Base-by-base conservation (phyloP, 257 asterid genomes). In the Rauvolfia tetraphylla region DNA sequence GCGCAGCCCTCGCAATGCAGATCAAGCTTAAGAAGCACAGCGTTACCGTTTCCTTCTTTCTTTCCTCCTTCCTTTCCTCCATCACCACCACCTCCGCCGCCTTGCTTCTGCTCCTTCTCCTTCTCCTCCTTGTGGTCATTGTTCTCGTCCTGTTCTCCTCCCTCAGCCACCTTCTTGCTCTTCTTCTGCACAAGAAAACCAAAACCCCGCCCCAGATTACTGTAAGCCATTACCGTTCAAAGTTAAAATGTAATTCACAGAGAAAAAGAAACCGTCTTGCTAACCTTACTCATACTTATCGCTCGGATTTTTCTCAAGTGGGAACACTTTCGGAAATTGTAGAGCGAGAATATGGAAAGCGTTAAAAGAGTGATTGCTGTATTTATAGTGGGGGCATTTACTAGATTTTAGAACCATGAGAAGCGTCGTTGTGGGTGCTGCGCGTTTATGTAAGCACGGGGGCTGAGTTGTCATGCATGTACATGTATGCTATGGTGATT, bases 1-100 rank as follows among this genome's bases (percentile, higher is more conserved):
- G 89, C 91, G 76, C 98, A 93, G 73, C 97, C 98, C 0, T 89
- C 90, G 29, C 98, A 93, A 72, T 93, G 97, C 79, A 93, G 80
- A 44, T 93, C 97, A 7, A 87, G 72, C 58, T 89, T 93, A 75
- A 92, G 72, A 48, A 93, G 89, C 14, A 90, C 90, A 53, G 86
- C 86, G 39, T 34, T 44, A 27, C 56, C 78, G 3, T 38, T 36
- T 38, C 49, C 71, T 36, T 38, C 71, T 18, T 66, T 66, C 63
- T 66, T 39, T 33, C 66, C 66, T 49, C 71, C 54, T 62, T 63
- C 23, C 1, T 31, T 25, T 7, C 71, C 77, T 1, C 53, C 65
- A 7, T 76, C 84, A 6, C 71, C 83, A 11, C 58, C 67, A 17
- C 41, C 74, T 36, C 72, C 48, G 71, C 44, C 72, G 27, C 71